Conservation (phyloP, 805 yeast genomes). For the Zygosaccharomyces siamensis region DNA sequence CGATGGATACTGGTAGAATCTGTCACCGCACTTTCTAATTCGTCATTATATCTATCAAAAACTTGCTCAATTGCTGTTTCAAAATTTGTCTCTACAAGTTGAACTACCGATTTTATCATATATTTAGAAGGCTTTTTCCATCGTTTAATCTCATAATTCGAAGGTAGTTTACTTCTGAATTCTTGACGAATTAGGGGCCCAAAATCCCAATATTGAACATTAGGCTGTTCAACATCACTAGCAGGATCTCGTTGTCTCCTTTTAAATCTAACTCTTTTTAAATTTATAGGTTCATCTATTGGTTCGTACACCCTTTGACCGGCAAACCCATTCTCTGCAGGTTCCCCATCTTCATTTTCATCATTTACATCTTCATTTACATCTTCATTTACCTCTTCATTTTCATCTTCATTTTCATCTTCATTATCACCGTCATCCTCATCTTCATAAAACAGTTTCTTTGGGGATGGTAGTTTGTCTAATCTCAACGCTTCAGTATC, state of each 20-base stretch:
- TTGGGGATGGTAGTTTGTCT: conserved; percentile 6
- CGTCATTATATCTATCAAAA: conserved; percentile 21
- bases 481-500: conserved; percentile 15
- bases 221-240: conserved; percentile 8
- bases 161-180: conserved; percentile 20
- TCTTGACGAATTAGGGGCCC: conserved; percentile 18
- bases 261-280: conserved; percentile 11
- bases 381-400: too few relatives aligned
- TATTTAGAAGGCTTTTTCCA: conserved; percentile 25
- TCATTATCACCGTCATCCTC: conserved; percentile 12
- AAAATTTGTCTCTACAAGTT: conserved; percentile 25
- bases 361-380: background rate
- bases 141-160: conserved; percentile 18
- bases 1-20: conserved; percentile 14
- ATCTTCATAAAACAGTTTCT: conserved; percentile 12
- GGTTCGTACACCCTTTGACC: background rate
- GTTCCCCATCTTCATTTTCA: background rate
- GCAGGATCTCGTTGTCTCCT: conserved; percentile 6
- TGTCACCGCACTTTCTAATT: conserved; percentile 16
- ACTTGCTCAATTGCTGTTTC: conserved; percentile 22
- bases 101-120: conserved; percentile 18
- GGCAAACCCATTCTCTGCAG: too few relatives aligned
- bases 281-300: background rate
- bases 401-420: background rate
- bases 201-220: conserved; percentile 26